A percentile compares a stretch with the other conserved stretches of the same genome.
Evolutionary conservation across 1,284 basidiomycete genomes (phyloP).

Genomic region (Ceratobasidium sp.): DNA sequence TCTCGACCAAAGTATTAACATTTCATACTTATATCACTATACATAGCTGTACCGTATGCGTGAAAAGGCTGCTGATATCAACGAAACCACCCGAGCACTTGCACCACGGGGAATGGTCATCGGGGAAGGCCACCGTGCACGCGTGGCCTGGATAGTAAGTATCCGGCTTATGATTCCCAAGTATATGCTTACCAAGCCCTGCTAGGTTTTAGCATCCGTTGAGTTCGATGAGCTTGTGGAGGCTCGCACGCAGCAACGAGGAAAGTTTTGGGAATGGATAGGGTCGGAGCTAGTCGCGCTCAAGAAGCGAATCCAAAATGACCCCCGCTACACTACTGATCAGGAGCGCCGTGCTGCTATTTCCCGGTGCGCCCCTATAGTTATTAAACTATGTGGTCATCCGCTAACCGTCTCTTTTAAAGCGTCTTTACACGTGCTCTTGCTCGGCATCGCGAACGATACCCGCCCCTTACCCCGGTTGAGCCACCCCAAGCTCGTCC

Average conservation of each 20-base stretch:
- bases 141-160: slow-evolving; percentile 1
- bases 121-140: not conserved
- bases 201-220: not conserved
- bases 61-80: not conserved
- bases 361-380: not conserved
- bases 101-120: not conserved
- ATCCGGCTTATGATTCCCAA: not conserved
- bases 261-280: not conserved
- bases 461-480: not conserved
- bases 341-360: not conserved
- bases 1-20: not conserved
- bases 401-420: too few species aligned
- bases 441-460: not conserved
- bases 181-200: not conserved
- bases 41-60: not conserved
- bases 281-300: not conserved
- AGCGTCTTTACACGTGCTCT: slow-evolving; percentile 1
- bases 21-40: not conserved
- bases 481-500: not conserved
- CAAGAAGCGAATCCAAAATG: not conserved
- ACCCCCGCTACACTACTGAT: not conserved
- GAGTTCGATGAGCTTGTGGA: not conserved
- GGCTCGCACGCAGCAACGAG: too few species aligned
- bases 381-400: too few species aligned
- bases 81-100: not conserved